Evolutionary conservation across 2,329 filamentous ascomycete genomes (phyloP).

Genomic region (Colletotrichum tabaci): DNA sequence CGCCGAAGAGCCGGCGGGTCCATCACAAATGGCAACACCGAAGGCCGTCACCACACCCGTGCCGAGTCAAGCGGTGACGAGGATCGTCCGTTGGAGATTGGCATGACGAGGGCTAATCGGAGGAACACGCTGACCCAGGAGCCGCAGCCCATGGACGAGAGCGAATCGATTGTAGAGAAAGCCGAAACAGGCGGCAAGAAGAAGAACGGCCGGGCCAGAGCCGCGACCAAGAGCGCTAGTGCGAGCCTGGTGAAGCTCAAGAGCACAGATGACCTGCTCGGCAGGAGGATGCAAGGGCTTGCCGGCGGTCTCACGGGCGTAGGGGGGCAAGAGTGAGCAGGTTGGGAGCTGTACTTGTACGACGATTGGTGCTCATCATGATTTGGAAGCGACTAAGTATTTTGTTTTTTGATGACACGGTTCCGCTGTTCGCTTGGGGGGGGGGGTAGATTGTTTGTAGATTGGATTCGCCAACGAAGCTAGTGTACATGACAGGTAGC

Average conservation of each 20-base stretch:
- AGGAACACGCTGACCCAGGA: slow-evolving; percentile 44
- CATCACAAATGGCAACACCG: slow-evolving; percentile 33
- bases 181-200: slow-evolving; percentile 44
- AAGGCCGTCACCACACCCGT: slow-evolving; percentile 51
- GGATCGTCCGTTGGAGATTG: slow-evolving; percentile 86
- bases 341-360: background rate
- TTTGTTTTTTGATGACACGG: background rate
- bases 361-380: background rate
- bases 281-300: slow-evolving; percentile 71
- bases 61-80: slow-evolving; percentile 83
- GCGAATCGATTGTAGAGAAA: slow-evolving; percentile 44
- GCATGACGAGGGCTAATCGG: slow-evolving; percentile 63
- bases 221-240: slow-evolving; percentile 58
- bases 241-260: slow-evolving; percentile 68
- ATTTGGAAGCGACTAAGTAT: background rate
- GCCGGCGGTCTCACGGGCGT: slow-evolving; percentile 67
- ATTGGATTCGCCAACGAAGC: slow-evolving; percentile 35
- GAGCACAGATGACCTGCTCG: slow-evolving; percentile 71
- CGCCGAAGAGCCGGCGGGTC: slow-evolving; percentile 24
- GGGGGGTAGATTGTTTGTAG: slow-evolving; percentile 28
- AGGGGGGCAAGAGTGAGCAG: slow-evolving; percentile 54
- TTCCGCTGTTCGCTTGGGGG: background rate
- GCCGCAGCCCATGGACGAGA: slow-evolving; percentile 43
- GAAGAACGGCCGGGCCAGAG: slow-evolving; percentile 49
- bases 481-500: slow-evolving; percentile 22